A percentile compares a stretch with the other conserved stretches of the same genome.
Conservation (phyloP, 2,329 filamentous ascomycete genomes). For the Macrophomina phaseolina region DNA sequence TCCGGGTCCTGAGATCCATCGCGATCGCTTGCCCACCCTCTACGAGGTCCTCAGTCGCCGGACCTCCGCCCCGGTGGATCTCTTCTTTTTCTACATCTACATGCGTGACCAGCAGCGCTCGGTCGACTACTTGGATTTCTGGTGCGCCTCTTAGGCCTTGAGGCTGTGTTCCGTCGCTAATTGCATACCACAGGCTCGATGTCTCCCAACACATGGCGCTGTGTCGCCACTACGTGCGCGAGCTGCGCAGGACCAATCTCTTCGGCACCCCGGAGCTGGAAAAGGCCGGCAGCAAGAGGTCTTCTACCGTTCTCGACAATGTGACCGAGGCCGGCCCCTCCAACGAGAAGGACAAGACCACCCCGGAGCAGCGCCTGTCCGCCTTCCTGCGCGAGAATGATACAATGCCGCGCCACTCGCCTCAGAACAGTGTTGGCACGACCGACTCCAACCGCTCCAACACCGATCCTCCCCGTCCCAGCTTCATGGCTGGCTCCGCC, state of each 20-base stretch:
- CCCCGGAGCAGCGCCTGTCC: conserved; percentile 88
- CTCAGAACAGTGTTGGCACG: conserved; percentile 55
- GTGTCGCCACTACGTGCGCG: conserved; percentile 94
- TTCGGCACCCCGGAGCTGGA: conserved; percentile 91
- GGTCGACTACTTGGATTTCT: conserved; percentile 98
- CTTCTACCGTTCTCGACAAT: conserved; percentile 77
- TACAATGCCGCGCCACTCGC: conserved; percentile 52
- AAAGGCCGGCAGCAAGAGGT: conserved; percentile 77
- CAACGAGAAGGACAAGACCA: conserved; percentile 70
- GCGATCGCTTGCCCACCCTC: conserved; percentile 89
- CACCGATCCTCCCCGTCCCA: conserved; percentile 59
- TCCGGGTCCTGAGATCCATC: conserved; percentile 43
- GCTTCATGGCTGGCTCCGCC: conserved; percentile 66
- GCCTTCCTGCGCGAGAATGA: conserved; percentile 76
- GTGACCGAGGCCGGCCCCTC: conserved; percentile 61
- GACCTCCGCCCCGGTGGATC: conserved; percentile 92
- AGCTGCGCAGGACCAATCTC: conserved; percentile 89
- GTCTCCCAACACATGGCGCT: conserved; percentile 98
- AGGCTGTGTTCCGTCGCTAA: conserved; percentile 33
- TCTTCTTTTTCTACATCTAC: conserved; percentile 99
- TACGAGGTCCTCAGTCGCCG: conserved; percentile 94
- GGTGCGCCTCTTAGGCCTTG: conserved; percentile 62
- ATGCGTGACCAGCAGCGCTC: conserved; percentile 99
- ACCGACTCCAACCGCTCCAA: conserved; percentile 60
- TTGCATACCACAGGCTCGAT: conserved; percentile 76